A percentile compares a stretch with the other conserved stretches of the same genome.
Evolutionary conservation across 495 filamentous ascomycete genomes (phyloP).

Genomic region (Penicillium longicatenatum): DNA sequence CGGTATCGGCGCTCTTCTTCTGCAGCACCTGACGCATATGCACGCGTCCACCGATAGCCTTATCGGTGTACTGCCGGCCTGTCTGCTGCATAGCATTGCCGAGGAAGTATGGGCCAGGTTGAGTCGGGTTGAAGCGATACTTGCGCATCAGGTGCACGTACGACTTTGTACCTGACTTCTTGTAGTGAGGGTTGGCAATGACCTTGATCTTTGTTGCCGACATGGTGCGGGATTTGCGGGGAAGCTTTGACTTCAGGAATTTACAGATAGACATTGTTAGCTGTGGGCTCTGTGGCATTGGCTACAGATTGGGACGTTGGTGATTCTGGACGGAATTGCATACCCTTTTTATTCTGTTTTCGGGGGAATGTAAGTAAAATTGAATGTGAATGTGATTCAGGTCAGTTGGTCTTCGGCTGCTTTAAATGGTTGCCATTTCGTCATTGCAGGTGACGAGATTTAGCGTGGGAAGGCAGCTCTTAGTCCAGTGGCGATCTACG

Average conservation of each 20-base stretch:
- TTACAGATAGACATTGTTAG: slow-evolving; percentile 19
- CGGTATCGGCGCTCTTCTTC: slow-evolving; percentile 45
- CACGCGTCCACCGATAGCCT: slow-evolving; percentile 49
- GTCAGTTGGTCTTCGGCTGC: slow-evolving; percentile 10
- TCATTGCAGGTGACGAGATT: slow-evolving; percentile 21
- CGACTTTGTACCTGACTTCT: slow-evolving; percentile 68
- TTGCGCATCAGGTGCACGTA: slow-evolving; percentile 71
- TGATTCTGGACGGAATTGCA: background rate
- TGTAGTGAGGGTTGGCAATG: slow-evolving; percentile 62
- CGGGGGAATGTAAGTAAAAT: background rate
- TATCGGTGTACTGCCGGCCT: slow-evolving; percentile 43
- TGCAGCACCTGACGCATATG: slow-evolving; percentile 48
- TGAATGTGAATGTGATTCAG: slow-evolving; percentile 2
- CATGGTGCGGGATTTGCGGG: slow-evolving; percentile 33
- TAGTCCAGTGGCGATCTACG: slow-evolving; percentile 17
- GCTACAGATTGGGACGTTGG: background rate
- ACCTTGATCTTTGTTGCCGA: slow-evolving; percentile 43
- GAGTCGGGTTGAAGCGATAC: slow-evolving; percentile 69
- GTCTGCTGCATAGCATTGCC: slow-evolving; percentile 46
- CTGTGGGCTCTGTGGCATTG: background rate
- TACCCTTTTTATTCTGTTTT: slow-evolving; percentile 8
- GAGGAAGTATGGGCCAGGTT: slow-evolving; percentile 65
- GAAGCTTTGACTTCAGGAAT: slow-evolving; percentile 17
- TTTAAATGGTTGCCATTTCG: slow-evolving; percentile 15
- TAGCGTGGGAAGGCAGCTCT: slow-evolving; percentile 10